Conservation (phyloP, 345 rosid species). For the Brassica juncea region DNA sequence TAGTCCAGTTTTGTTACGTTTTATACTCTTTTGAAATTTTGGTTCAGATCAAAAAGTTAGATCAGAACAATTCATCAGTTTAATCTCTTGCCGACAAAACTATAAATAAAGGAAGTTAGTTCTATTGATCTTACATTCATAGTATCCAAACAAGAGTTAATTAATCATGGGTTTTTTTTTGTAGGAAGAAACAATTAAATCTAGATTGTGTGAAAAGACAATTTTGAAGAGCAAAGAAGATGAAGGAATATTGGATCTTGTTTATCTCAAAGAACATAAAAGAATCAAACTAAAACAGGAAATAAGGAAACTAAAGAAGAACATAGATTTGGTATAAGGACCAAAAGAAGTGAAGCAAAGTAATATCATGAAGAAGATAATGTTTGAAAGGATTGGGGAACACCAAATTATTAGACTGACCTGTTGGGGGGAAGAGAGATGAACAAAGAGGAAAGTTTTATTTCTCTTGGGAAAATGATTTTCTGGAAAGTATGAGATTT, state of each 20-base stretch:
- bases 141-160: background rate
- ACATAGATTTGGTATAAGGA: slow-evolving; percentile 38
- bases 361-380: slow-evolving; percentile 41
- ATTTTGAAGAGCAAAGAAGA: slow-evolving; percentile 29
- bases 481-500: slow-evolving; percentile 44
- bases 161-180: no score
- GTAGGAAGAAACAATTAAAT: slow-evolving; percentile 1
- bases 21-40: background rate
- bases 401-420: slow-evolving; percentile 38
- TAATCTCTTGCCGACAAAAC: slow-evolving; percentile 24
- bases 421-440: slow-evolving; percentile 34
- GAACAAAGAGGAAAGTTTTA: slow-evolving; percentile 36
- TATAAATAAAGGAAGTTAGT: background rate
- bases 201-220: background rate
- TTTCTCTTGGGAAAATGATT: slow-evolving; percentile 42
- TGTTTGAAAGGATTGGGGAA: slow-evolving; percentile 45
- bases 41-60: slow-evolving; percentile 5
- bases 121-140: slow-evolving; percentile 19
- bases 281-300: slow-evolving; percentile 21
- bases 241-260: slow-evolving; percentile 20
- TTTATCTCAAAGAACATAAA: slow-evolving; percentile 12
- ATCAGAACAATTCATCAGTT: background rate
- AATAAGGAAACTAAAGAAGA: slow-evolving; percentile 30
- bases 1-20: slow-evolving; percentile 12
- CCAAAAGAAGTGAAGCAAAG: slow-evolving; percentile 47